Evolutionary conservation across 2,329 filamentous ascomycete genomes (phyloP).

Genomic region (Clonostachys sp.): DNA sequence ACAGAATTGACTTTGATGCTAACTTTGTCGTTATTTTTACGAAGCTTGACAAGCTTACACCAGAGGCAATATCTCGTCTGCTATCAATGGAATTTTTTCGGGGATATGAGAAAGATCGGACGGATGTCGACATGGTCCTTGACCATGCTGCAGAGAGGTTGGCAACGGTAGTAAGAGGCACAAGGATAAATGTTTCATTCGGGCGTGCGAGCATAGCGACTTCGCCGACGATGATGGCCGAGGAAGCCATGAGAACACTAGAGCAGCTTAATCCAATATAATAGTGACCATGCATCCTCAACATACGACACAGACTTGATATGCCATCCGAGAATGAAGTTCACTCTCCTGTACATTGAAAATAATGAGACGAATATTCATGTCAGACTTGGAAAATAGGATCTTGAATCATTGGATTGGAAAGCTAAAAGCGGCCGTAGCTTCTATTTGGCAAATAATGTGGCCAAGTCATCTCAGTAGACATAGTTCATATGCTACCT

Average conservation of each 20-base stretch:
- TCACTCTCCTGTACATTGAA: too few species aligned
- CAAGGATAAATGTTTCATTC: background rate
- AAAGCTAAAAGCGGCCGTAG: too few species aligned
- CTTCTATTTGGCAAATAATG: too few species aligned
- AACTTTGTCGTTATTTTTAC: background rate
- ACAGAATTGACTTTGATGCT: background rate
- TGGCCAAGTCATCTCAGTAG: too few species aligned
- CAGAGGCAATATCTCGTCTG: background rate
- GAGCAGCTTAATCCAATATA: background rate
- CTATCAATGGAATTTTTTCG: background rate
- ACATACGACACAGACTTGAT: too few species aligned
- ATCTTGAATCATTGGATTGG: too few species aligned
- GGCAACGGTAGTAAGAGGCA: background rate
- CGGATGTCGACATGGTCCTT: background rate
- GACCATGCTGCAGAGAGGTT: background rate
- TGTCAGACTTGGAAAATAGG: too few species aligned
- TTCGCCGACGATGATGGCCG: background rate
- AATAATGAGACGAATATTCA: too few species aligned
- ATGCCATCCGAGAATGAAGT: too few species aligned
- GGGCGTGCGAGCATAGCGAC: background rate
- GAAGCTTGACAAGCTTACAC: background rate
- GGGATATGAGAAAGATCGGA: background rate
- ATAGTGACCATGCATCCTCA: too few species aligned
- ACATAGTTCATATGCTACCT: too few species aligned
- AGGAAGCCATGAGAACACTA: background rate